Base-by-base conservation (phyloP, 2,329 filamentous ascomycete species). In the Alternaria gansuensis region DNA sequence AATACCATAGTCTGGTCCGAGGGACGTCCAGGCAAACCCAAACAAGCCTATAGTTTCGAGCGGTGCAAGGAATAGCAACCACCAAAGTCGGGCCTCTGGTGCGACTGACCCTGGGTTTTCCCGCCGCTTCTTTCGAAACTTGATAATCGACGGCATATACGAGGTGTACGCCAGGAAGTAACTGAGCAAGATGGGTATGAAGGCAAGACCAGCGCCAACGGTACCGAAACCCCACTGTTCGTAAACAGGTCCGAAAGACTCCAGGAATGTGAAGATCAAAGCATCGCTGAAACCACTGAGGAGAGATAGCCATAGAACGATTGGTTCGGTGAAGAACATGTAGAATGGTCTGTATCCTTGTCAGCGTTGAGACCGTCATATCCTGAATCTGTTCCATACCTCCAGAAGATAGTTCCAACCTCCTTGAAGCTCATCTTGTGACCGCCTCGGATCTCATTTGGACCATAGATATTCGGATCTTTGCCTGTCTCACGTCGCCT, bases 251-350 rank as follows among this genome's bases (percentile, higher is more conserved):
- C 79, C 77, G 67, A 91, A 91, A 0, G 86, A 89, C 72, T 91
- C 87, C 50, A 92, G 86, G 72, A 90, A 90, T 77, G 89, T 90
- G 80, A 92, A 92, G 77, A 92, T 91, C 4, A 92, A 83, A 3
- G 88, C 88, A 59, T 92, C 90, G 9, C 85, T 87, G 80, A 92
- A 92, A 31, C 89, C 89, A 3, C 85, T 88, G 5, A 92, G 85
- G 0, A 92, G 82, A 1, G 89, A 91, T 5, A 92, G 80, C 36
- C 84, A 85, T 14, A 90, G 79, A 10, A 92, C 90, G 59, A 92
- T 92, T 5, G 89, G 89, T 77, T 92, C 90, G 0, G 86, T 89
- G 33, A 90, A 63, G 73, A 92, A 90, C 86, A 92, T 90, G 68
- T 84, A 84, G 77, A 91, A 91, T 0, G 89, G 89, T 0, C 89